phyloP scores from a whole-genome alignment of 805 yeast species.

The Yamadazyma endophytica region DNA sequence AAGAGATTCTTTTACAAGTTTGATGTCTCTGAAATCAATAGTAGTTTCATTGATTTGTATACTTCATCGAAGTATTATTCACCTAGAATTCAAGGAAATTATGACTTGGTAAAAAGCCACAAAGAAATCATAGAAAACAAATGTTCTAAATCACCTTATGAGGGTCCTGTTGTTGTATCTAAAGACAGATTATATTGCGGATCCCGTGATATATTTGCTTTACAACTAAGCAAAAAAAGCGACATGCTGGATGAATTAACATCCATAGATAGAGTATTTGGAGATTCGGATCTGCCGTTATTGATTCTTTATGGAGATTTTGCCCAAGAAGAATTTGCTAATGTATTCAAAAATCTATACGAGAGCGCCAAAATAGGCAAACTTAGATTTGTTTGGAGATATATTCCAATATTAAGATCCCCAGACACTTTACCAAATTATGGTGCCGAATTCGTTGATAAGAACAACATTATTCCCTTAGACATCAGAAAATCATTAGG shows the following conservation, averaged over 20 bases:
- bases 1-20: conserved; percentile 2
- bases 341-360: conserved; percentile 55
- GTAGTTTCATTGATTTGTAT: conserved; percentile 36
- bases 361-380: conserved; percentile 62
- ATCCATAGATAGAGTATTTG: conserved; percentile 65
- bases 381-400: conserved; percentile 72
- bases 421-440: conserved; percentile 50
- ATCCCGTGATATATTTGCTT: conserved; percentile 72
- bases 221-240: conserved; percentile 49
- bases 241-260: conserved; percentile 14
- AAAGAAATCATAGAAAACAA: conserved; percentile 17
- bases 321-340: conserved; percentile 42
- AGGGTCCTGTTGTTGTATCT: conserved; percentile 39
- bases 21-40: conserved; percentile 9
- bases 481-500: conserved; percentile 24
- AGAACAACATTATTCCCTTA: no score
- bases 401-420: conserved; percentile 38
- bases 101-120: conserved; percentile 33
- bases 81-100: conserved; percentile 66
- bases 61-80: conserved; percentile 46
- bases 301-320: conserved; percentile 68
- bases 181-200: conserved; percentile 59
- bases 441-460: no score
- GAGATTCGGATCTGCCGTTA: conserved; percentile 49
- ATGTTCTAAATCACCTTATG: no score